Evolutionary conservation across 2,329 filamentous ascomycete species (phyloP).

Genomic region (Botryotinia convoluta): DNA sequence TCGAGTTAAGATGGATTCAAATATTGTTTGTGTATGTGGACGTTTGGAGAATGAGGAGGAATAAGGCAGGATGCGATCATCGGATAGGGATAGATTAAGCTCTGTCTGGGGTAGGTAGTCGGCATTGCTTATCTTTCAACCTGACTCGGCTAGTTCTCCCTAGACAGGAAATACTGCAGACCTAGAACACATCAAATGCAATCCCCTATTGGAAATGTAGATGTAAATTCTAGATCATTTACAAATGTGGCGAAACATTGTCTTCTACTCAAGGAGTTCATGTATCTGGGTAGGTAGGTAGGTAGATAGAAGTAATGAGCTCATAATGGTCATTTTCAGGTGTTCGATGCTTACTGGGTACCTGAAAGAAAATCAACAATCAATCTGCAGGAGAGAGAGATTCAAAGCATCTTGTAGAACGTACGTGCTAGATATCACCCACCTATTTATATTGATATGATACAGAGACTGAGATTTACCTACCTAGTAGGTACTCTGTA

Average conservation of each 20-base stretch:
- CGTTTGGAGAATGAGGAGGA: not conserved
- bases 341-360: not conserved
- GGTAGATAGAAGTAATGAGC: not conserved
- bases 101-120: not conserved
- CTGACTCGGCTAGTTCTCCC: not conserved
- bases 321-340: not conserved
- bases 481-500: not conserved
- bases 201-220: not conserved
- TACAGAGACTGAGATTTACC: not conserved
- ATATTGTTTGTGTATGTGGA: not conserved
- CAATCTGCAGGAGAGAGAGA: not conserved
- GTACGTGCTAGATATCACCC: not conserved
- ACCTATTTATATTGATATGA: too few species aligned
- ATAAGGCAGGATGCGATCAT: not conserved
- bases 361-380: not conserved
- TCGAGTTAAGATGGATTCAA: not conserved
- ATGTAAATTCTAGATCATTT: too few species aligned
- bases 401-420: not conserved
- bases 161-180: not conserved
- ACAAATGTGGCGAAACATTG: not conserved
- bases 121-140: not conserved
- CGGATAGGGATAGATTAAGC: conserved; percentile 5
- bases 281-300: not conserved
- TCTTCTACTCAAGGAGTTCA: not conserved
- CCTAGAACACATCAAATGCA: not conserved